Conservation (phyloP, 331 rosid genomes). For the Stylosanthes scabra region DNA sequence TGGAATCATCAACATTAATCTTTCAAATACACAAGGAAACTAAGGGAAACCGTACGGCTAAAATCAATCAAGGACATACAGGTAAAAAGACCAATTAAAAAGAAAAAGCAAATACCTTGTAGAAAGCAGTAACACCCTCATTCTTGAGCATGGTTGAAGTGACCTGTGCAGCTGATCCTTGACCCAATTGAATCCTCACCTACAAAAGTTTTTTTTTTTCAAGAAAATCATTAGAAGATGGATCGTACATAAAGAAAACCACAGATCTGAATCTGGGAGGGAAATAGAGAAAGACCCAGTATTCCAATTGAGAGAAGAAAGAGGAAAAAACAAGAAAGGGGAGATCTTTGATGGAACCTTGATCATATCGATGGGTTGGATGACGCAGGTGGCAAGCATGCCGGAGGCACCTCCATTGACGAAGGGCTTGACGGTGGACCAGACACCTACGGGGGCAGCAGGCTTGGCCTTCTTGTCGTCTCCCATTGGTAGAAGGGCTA, state of each 20-base stretch:
- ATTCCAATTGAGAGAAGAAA: not conserved
- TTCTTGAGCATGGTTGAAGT: conserved; percentile 81
- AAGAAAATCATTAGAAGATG: not conserved
- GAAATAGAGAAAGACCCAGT: conserved; percentile 15
- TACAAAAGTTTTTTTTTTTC: conserved; percentile 19
- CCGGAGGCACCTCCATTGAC: conserved; percentile 95
- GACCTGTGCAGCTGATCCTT: conserved; percentile 82
- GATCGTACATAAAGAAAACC: not conserved
- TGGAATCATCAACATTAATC: conserved; percentile 17
- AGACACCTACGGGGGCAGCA: conserved; percentile 55
- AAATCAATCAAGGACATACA: not conserved
- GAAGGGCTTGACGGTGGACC: conserved; percentile 91
- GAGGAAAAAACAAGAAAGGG: not conserved
- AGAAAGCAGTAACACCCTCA: conserved; percentile 88
- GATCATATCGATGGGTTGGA: conserved; percentile 95
- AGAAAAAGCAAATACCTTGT: conserved; percentile 62
- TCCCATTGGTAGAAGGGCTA: conserved; percentile 57
- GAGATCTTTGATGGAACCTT: conserved; percentile 52
- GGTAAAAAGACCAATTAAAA: not conserved
- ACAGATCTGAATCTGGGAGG: conserved; percentile 35
- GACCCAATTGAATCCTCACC: conserved; percentile 99
- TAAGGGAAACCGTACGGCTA: not conserved
- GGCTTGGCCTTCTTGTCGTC: conserved; percentile 79
- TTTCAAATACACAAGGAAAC: not conserved
- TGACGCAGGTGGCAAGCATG: conserved; percentile 97